These are phyloP conservation scores for Hemisphaericaspora xylanilytica DNA, from an alignment of 1,139 yeast genomes.

Conservation along the genomic window DNA sequence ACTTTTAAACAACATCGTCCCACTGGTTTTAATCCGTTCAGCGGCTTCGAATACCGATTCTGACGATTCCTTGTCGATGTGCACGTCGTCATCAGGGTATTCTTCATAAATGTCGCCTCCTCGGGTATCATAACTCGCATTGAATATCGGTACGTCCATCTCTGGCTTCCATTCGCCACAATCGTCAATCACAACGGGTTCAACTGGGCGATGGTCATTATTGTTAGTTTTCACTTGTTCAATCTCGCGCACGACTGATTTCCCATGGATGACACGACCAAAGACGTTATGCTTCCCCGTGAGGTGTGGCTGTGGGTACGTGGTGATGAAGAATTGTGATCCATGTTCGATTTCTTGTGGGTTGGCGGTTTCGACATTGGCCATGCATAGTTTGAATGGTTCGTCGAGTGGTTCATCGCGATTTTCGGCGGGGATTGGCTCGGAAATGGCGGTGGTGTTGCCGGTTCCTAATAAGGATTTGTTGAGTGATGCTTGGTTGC, in stretches of 20 bases:
- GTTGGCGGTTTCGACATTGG: conserved; percentile 51
- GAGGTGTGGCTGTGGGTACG: conserved; percentile 69
- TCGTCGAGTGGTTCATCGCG: conserved; percentile 41
- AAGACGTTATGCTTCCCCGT: conserved; percentile 75
- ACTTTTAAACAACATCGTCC: conserved; percentile 54
- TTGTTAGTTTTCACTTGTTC: conserved; percentile 52
- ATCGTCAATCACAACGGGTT: conserved; percentile 49
- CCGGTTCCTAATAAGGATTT: conserved; percentile 48
- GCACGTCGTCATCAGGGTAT: conserved; percentile 66
- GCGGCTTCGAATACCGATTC: conserved; percentile 53
- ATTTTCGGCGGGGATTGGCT: conserved; percentile 64
- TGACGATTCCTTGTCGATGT: conserved; percentile 57
- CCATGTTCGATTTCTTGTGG: conserved; percentile 55
- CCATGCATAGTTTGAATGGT: conserved; percentile 65
- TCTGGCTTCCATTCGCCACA: conserved; percentile 66
- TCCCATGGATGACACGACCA: conserved; percentile 65
- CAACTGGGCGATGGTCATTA: conserved; percentile 41
- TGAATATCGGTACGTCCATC: conserved; percentile 53
- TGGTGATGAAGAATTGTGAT: conserved; percentile 79
- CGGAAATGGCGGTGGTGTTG: conserved; percentile 47
- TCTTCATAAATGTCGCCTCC: conserved; percentile 77
- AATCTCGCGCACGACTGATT: conserved; percentile 65
- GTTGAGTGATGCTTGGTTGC: conserved; percentile 19
- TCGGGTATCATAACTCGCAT: conserved; percentile 57
- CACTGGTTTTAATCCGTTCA: conserved; percentile 60